Base-by-base conservation (phyloP, 306 rosid species). In the Vachellia pachyceras region DNA sequence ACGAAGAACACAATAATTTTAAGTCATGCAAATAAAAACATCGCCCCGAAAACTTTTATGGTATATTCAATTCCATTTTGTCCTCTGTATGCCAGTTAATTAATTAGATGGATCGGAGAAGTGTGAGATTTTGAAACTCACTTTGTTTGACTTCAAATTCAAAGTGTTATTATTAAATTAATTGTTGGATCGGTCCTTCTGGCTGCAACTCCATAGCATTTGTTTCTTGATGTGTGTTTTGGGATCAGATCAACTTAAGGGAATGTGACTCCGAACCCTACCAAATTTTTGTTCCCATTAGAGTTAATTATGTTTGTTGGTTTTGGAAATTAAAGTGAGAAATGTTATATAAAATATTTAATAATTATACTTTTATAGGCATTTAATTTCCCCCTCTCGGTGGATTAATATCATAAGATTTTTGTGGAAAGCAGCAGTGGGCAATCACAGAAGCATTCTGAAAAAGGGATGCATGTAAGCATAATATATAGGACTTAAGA, bases 101-200 rank as follows among this genome's bases (percentile, higher is more conserved):
- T 22, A 44, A 45, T 23, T 23, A 12, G 22, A 22, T 57, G 58
- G 17, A 7, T n/a, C n/a, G 4, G 41, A 75, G 40, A 75, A 41
- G 4, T 12, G 70, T 40, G 79, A 39, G 69, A 60, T 40, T 75
- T 75, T 75, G 57, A n/a, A 57, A 75, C 41, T 75, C 70, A 41
- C 69, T 73, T 83, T 61, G 49, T 82, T 84, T 84, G 88, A 82
- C 71, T 83, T 49, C 55, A 82, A 71, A 71, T 83, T 49, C 47
- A 82, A 71, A 71, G 72, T 63, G 15, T 79, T 23, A 22, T 36
- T 49, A 66, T 5, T 37, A 7, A 80, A 57, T 39, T 4, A n/a
- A n/a, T 67, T 39, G 10, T 68, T 40, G 39, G 37, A 57, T 58
- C 33, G 33, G 20, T 57, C 64, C 33, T 22, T 67, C 36, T 44